Base-by-base conservation (phyloP, 2,329 filamentous ascomycete genomes). In the Pseudogymnoascus verrucosus region DNA sequence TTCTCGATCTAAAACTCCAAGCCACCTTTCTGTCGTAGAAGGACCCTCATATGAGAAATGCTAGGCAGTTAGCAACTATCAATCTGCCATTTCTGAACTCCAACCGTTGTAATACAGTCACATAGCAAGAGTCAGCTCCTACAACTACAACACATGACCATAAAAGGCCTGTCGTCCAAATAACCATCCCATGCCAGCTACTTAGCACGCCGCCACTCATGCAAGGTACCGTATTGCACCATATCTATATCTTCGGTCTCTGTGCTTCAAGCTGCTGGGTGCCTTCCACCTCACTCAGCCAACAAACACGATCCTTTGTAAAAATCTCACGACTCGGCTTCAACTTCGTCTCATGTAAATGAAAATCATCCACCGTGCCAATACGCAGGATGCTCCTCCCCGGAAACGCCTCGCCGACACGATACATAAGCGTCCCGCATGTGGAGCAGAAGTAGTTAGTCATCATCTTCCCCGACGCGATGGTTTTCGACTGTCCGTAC, bases 321-420 rank as follows among this genome's bases (percentile, higher is more conserved):
- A 80, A 88, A 54, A 78, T 74, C 75, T 87, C 85, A 0, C 78
- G 65, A 64, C 69, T 71, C 0, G 85, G 85, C 69, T 74, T 81
- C 66, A 88, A 71, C 69, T 79, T 81, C 0, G 79, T 83, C 74
- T 87, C 83, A 36, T 81, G 78, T 61, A 88, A 69, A 60, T 69
- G 72, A 61, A 85, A 84, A 73, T 88, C 85, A 70, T 89, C 85
- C 1, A 89, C 79, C 0, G 82, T 86, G 0, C 86, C 86, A 60
- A 85, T 78, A 0, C 85, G 74, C 64, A 83, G 62, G 57, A 87
- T 80, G 39, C 72, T 80, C 47, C 65, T 64, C 0, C 77, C 81
- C 0, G 82, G 82, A 62, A 76, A 80, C 0, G 69, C 74, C 1
- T 73, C 68, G 4, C 79, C 74, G 7, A 78, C 71, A 0, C 85